Percentiles rank a stretch among this genome's conserved stretches.
phyloP scores from a whole-genome alignment of 2,329 filamentous ascomycete species.

The Tolypocladium pustulatum region DNA sequence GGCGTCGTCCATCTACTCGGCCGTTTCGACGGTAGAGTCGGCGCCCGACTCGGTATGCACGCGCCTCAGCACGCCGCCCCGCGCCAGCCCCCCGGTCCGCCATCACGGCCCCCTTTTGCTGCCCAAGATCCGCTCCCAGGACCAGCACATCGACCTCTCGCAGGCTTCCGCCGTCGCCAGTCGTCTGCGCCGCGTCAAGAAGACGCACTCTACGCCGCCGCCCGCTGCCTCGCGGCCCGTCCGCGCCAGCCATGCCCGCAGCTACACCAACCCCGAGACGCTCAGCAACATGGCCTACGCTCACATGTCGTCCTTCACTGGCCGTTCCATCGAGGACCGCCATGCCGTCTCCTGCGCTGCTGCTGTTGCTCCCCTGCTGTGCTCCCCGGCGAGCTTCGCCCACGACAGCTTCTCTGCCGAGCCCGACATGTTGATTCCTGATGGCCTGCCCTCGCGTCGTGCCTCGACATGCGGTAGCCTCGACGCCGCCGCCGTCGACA shows the following conservation, averaged over 20 bases:
- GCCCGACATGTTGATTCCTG: not conserved
- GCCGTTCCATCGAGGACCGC: conserved; percentile 8
- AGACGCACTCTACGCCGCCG: conserved; percentile 14
- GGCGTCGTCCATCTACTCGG: conserved; percentile 52
- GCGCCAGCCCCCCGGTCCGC: conserved; percentile 58
- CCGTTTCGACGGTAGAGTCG: conserved; percentile 46
- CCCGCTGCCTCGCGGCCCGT: conserved; percentile 13
- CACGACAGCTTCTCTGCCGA: conserved; percentile 20
- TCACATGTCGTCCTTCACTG: conserved; percentile 27
- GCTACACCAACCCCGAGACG: conserved; percentile 52
- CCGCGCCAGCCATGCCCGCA: conserved; percentile 41
- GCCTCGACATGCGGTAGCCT: conserved; percentile 54
- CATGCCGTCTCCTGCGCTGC: conserved; percentile 12
- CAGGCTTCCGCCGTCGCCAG: conserved; percentile 1
- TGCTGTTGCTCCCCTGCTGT: conserved; percentile 46
- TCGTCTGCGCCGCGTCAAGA: conserved; percentile 5
- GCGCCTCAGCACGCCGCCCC: conserved; percentile 55
- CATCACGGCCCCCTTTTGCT: conserved; percentile 72
- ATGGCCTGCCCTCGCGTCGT: conserved; percentile 32
- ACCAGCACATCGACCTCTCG: conserved; percentile 55
- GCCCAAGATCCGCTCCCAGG: conserved; percentile 78
- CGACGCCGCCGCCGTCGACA: conserved; percentile 54
- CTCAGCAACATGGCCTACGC: conserved; percentile 27
- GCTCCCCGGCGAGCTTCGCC: conserved; percentile 52
- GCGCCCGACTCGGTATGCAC: conserved; percentile 57